These are phyloP conservation scores for Citrullus amarus DNA, from an alignment of 306 rosid genomes.

Conservation along the genomic window DNA sequence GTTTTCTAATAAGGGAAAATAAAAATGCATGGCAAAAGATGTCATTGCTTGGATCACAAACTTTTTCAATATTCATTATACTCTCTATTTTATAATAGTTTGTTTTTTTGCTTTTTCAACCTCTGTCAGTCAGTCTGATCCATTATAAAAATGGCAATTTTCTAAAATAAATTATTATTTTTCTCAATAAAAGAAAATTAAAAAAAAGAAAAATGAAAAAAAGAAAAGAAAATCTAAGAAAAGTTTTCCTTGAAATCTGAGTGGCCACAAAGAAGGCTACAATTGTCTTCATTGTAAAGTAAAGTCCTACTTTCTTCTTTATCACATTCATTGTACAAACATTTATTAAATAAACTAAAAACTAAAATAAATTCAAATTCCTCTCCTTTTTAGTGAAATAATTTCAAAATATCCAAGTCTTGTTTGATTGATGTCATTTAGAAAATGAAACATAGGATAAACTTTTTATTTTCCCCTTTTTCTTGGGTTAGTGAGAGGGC, in stretches of 20 bases:
- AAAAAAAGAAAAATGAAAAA: no score
- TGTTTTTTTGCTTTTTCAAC: neutral
- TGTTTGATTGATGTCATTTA: neutral
- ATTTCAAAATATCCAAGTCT: neutral
- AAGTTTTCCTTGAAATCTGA: neutral
- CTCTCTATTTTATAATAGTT: neutral
- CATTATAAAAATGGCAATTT: neutral
- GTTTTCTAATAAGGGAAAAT: neutral
- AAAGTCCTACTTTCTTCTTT: neutral
- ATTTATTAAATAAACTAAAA: neutral
- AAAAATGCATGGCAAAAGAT: neutral
- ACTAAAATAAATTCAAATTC: no score
- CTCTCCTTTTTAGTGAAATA: neutral
- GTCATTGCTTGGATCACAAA: neutral
- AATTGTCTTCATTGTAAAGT: constrained; percentile 2
- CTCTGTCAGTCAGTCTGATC: neutral
- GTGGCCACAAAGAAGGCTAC: constrained; percentile 5
- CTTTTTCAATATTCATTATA: neutral
- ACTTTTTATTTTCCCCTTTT: neutral
- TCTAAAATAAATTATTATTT: neutral
- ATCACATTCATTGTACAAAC: constrained; percentile 2
- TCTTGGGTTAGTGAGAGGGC: neutral
- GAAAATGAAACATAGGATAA: neutral
- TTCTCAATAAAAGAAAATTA: neutral
- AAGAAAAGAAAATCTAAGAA: neutral